These are phyloP conservation scores for Hebeloma cylindrosporum DNA, from an alignment of 768 basidiomycete genomes.

Conservation along the genomic window DNA sequence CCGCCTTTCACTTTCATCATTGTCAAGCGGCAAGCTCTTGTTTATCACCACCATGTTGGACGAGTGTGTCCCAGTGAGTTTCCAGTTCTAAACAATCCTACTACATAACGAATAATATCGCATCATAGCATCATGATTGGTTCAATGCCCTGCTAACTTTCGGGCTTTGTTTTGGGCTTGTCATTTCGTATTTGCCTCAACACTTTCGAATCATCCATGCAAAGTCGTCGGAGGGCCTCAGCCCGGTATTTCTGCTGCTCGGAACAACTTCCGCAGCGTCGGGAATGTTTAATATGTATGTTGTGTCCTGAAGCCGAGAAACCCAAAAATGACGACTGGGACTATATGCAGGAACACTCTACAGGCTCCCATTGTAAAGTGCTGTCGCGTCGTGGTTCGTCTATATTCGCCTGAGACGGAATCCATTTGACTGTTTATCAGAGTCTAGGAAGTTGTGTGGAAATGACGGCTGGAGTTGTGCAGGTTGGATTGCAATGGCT, in stretches of 20 bases:
- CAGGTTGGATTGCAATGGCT: constrained; percentile 86
- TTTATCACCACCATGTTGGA: constrained; percentile 17
- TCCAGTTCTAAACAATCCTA: not conserved
- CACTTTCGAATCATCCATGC: constrained; percentile 78
- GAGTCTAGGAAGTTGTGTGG: constrained; percentile 71
- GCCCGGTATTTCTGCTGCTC: constrained; percentile 87
- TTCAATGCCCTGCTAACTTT: constrained; percentile 63
- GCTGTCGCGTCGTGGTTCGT: constrained; percentile 78
- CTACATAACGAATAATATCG: not conserved
- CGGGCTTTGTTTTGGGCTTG: constrained; percentile 67
- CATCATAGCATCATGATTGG: constrained; percentile 67
- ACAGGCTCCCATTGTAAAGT: constrained; percentile 80
- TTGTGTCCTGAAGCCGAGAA: not conserved
- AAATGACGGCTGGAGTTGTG: constrained; percentile 76
- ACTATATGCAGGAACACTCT: constrained; percentile 63
- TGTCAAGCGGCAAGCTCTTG: too few species aligned
- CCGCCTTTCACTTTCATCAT: too few species aligned
- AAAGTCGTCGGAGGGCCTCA: constrained; percentile 85
- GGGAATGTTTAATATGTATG: constrained; percentile 82
- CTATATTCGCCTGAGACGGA: not conserved
- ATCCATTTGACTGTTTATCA: constrained; percentile 27
- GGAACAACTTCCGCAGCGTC: constrained; percentile 84
- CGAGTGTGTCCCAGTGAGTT: constrained; percentile 17
- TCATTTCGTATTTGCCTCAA: constrained; percentile 85
- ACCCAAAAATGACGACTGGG: too few species aligned